These are phyloP conservation scores for Stephanodiscus minutulus DNA, from an alignment of 108 stramenopile species.

Conservation along the genomic window DNA sequence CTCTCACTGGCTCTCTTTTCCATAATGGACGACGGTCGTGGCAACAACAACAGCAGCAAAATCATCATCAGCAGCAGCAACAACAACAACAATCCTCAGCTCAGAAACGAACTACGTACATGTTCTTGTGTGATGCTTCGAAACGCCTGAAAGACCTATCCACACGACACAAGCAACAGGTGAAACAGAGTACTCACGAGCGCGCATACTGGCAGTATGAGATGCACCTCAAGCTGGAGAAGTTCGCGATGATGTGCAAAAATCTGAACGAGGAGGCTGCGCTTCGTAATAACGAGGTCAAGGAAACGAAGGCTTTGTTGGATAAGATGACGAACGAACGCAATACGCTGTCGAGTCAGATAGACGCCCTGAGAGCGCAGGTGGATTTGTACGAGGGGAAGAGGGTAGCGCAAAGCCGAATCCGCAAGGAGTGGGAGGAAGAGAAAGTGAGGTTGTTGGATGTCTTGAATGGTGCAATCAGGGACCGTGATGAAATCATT, in stretches of 20 bases:
- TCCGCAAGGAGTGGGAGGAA: conserved; percentile 38
- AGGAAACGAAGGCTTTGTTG: conserved; percentile 41
- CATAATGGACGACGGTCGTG: background rate
- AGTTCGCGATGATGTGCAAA: conserved; percentile 65
- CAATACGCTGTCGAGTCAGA: conserved; percentile 50
- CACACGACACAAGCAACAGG: conserved; percentile 54
- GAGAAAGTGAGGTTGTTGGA: conserved; percentile 42
- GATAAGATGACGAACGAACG: conserved; percentile 56
- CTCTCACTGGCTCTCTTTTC: background rate
- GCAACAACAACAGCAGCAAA: too few relatives aligned
- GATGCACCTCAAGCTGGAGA: conserved; percentile 62
- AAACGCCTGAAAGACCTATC: conserved; percentile 52
- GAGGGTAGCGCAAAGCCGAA: conserved; percentile 30
- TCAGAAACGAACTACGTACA: conserved; percentile 12
- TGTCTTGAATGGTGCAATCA: conserved; percentile 35
- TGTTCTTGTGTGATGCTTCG: conserved; percentile 44
- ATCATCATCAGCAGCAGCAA: too few relatives aligned
- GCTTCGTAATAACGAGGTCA: conserved; percentile 55
- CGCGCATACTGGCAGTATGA: conserved; percentile 64
- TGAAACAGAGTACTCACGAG: conserved; percentile 62
- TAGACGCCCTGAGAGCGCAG: conserved; percentile 50
- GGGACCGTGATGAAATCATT: conserved; percentile 52
- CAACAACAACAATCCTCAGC: background rate
- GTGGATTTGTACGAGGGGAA: conserved; percentile 49
- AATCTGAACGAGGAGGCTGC: conserved; percentile 70